Evolutionary conservation across 768 basidiomycete genomes (phyloP).

Genomic region (Leccinellum luteum): DNA sequence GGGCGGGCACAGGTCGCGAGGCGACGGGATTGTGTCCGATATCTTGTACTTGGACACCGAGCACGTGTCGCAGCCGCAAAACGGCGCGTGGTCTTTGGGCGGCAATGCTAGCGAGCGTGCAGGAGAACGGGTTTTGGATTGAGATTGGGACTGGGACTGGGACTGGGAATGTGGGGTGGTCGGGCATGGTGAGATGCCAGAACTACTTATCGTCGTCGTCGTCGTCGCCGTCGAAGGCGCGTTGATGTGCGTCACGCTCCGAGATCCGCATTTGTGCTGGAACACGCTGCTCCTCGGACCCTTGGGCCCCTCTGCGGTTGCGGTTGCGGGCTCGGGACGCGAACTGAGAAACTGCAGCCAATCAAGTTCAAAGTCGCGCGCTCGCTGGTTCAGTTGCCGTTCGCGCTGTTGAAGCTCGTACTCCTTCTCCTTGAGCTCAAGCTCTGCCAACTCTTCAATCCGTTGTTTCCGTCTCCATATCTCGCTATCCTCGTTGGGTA

Average conservation of each 20-base stretch:
- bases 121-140: neutral
- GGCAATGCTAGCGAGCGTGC: slow-evolving; percentile 31
- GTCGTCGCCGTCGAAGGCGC: slow-evolving; percentile 7
- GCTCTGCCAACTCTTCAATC: slow-evolving; percentile 38
- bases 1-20: slow-evolving; percentile 40
- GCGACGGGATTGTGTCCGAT: slow-evolving; percentile 24
- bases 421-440: slow-evolving; percentile 57
- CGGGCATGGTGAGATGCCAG: no score
- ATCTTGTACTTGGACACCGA: slow-evolving; percentile 55
- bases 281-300: slow-evolving; percentile 24
- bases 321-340: slow-evolving; percentile 28
- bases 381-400: slow-evolving; percentile 50
- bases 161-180: no score
- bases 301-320: slow-evolving; percentile 32
- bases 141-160: no score
- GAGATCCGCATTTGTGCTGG: slow-evolving; percentile 28
- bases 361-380: slow-evolving; percentile 58
- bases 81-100: slow-evolving; percentile 50
- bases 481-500: slow-evolving; percentile 22
- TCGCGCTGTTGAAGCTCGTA: slow-evolving; percentile 51
- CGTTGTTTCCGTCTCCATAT: slow-evolving; percentile 35
- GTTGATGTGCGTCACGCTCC: slow-evolving; percentile 28
- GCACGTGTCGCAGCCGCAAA: slow-evolving; percentile 66
- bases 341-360: slow-evolving; percentile 41
- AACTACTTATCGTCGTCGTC: neutral